A percentile compares a stretch with the other conserved stretches of the same genome.
Conservation (phyloP, 306 rosid genomes). For the Prunus mira region DNA sequence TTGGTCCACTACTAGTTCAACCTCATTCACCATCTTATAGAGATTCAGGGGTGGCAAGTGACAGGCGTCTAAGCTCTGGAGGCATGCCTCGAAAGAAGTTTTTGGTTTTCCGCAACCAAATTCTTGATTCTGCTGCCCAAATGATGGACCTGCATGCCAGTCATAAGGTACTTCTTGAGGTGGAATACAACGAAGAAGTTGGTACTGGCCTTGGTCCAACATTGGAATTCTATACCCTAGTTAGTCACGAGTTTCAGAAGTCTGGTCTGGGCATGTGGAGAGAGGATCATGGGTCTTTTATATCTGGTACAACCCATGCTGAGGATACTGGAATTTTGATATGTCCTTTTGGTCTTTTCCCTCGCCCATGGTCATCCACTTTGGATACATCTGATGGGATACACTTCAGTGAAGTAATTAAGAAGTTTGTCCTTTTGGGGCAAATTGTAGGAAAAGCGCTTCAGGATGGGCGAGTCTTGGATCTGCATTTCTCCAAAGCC, state of each 20-base stretch:
- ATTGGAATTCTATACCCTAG: conserved; percentile 91
- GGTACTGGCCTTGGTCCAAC: conserved; percentile 99
- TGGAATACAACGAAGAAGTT: conserved; percentile 91
- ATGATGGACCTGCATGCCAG: conserved; percentile 81
- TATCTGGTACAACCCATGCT: conserved; percentile 30
- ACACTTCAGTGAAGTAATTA: conserved; percentile 54
- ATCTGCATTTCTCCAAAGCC: conserved; percentile 82
- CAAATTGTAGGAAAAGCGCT: conserved; percentile 88
- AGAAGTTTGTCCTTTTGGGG: conserved; percentile 79
- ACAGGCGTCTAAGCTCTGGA: conserved; percentile 49
- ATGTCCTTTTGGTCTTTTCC: conserved; percentile 71
- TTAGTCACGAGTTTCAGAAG: conserved; percentile 86
- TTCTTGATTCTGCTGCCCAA: conserved; percentile 80
- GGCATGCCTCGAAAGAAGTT: conserved; percentile 72
- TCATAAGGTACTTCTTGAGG: conserved; percentile 79
- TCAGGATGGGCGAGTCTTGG: conserved; percentile 95
- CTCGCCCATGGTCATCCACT: conserved; percentile 72
- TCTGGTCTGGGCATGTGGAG: conserved; percentile 89
- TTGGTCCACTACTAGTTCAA: conserved; percentile 53
- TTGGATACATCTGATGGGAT: conserved; percentile 41
- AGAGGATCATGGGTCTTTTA: conserved; percentile 46
- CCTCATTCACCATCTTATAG: conserved; percentile 42
- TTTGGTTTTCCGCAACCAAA: conserved; percentile 62
- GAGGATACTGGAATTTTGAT: conserved; percentile 38
- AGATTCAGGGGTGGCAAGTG: conserved; percentile 44